These are phyloP conservation scores for Plenodomus tracheiphilus DNA, from an alignment of 2,329 filamentous ascomycete genomes.

Conservation along the genomic window DNA sequence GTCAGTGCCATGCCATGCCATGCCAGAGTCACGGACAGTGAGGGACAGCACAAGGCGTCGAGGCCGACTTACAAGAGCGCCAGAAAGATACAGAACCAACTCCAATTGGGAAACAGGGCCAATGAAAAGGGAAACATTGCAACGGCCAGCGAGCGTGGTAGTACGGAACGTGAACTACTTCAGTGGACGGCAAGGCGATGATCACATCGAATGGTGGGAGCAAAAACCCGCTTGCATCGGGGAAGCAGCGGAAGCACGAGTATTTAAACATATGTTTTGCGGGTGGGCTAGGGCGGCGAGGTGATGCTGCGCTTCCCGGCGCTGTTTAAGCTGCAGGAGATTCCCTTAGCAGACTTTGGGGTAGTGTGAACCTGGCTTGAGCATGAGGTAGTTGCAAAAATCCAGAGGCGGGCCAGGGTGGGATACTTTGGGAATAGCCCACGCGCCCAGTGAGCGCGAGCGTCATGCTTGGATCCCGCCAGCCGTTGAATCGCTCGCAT, in stretches of 20 bases:
- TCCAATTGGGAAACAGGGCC: conserved; percentile 43
- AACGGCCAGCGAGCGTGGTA: conserved; percentile 44
- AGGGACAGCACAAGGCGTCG: background rate
- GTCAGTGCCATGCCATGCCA: conserved; percentile 25
- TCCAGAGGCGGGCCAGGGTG: conserved; percentile 36
- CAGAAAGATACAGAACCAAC: conserved; percentile 44
- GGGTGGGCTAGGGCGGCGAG: conserved; percentile 43
- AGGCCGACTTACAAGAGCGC: conserved; percentile 39
- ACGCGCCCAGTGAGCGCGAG: conserved; percentile 37
- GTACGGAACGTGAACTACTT: conserved; percentile 39
- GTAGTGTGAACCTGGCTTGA: conserved; percentile 47
- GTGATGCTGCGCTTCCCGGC: conserved; percentile 45
- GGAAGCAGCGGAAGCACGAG: conserved; percentile 44
- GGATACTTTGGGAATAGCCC: conserved; percentile 35
- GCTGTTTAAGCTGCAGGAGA: conserved; percentile 46
- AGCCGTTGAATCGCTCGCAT: conserved; percentile 46
- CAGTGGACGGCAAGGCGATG: conserved; percentile 40
- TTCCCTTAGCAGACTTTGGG: conserved; percentile 47
- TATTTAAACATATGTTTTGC: conserved; percentile 47
- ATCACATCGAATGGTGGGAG: conserved; percentile 47
- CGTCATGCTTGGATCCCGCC: conserved; percentile 46
- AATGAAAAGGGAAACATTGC: conserved; percentile 45
- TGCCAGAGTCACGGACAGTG: conserved; percentile 2
- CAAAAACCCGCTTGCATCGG: conserved; percentile 44
- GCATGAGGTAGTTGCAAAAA: conserved; percentile 46